A percentile compares a stretch with the other conserved stretches of the same genome.
phyloP scores from a whole-genome alignment of 768 basidiomycete species.

The Boletus rubroflammeus region DNA sequence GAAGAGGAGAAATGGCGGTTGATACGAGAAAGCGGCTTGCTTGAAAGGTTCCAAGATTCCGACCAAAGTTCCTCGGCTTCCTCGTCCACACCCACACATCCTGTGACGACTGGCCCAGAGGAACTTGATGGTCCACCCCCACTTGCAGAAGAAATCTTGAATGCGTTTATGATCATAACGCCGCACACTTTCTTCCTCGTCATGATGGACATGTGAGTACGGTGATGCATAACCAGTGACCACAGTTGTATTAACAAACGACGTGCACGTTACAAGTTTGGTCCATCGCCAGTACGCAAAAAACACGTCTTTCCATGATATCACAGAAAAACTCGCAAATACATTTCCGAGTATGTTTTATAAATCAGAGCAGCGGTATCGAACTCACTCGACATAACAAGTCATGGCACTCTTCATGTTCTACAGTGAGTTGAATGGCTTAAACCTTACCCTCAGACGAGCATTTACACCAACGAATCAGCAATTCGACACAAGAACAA shows the following conservation, averaged over 20 bases:
- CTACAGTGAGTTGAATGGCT: constrained; percentile 21
- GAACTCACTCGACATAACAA: constrained; percentile 27
- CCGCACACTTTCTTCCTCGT: constrained; percentile 73
- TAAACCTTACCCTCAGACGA: background rate
- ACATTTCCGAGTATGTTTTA: constrained; percentile 67
- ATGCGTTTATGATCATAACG: constrained; percentile 59
- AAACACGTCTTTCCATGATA: constrained; percentile 43
- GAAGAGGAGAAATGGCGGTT: constrained; percentile 80
- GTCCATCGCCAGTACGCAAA: constrained; percentile 77
- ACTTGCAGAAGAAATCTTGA: constrained; percentile 67
- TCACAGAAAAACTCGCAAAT: constrained; percentile 56
- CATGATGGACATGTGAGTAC: constrained; percentile 80
- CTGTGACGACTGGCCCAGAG: background rate
- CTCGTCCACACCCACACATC: background rate
- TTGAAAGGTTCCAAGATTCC: constrained; percentile 36
- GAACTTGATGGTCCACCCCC: constrained; percentile 38
- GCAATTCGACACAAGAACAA: constrained; percentile 64
- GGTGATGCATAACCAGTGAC: background rate
- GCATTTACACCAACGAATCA: constrained; percentile 7
- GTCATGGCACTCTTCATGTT: constrained; percentile 68
- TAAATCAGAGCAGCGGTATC: background rate
- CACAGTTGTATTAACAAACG: background rate
- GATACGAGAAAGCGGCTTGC: constrained; percentile 60
- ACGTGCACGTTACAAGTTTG: constrained; percentile 42
- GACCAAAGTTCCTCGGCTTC: constrained; percentile 3